Conservation (phyloP, 345 rosid genomes). For the Dipteronia dyeriana region DNA sequence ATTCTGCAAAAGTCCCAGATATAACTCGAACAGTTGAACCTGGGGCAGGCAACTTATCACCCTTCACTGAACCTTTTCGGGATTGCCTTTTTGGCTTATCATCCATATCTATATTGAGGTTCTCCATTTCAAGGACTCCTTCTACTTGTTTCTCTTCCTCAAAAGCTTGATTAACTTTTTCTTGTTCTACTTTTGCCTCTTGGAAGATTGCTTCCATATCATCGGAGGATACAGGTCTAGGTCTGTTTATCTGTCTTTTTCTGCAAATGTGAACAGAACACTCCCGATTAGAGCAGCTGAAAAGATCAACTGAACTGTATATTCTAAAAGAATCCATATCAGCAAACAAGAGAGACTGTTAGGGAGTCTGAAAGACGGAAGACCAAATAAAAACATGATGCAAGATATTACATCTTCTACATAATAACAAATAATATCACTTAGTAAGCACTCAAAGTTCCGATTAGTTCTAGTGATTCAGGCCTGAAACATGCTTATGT, state of each 20-base stretch:
- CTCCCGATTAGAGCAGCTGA: not conserved
- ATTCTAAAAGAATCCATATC: not conserved
- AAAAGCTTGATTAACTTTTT: conserved; percentile 63
- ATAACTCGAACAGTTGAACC: conserved; percentile 76
- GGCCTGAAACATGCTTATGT: not conserved
- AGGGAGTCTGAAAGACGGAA: not conserved
- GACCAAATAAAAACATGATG: not conserved
- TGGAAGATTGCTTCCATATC: conserved; percentile 72
- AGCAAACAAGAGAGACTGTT: not conserved
- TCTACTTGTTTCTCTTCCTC: conserved; percentile 45
- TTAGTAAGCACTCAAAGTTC: not conserved
- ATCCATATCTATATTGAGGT: conserved; percentile 32
- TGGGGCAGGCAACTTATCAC: conserved; percentile 39
- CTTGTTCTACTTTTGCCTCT: conserved; percentile 79
- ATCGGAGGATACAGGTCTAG: conserved; percentile 66
- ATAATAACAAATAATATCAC: not conserved
- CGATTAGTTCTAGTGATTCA: not conserved
- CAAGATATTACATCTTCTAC: not conserved
- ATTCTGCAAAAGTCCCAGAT: conserved; percentile 81
- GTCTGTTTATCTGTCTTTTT: conserved; percentile 70
- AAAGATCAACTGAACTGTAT: not conserved
- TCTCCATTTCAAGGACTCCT: conserved; percentile 29
- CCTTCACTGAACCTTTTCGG: conserved; percentile 36
- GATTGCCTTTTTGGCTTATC: conserved; percentile 35
- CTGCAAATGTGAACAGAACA: conserved; percentile 35